These are phyloP conservation scores for Aureobasidium pullulans DNA, from an alignment of 2,329 filamentous ascomycete genomes.

Conservation along the genomic window DNA sequence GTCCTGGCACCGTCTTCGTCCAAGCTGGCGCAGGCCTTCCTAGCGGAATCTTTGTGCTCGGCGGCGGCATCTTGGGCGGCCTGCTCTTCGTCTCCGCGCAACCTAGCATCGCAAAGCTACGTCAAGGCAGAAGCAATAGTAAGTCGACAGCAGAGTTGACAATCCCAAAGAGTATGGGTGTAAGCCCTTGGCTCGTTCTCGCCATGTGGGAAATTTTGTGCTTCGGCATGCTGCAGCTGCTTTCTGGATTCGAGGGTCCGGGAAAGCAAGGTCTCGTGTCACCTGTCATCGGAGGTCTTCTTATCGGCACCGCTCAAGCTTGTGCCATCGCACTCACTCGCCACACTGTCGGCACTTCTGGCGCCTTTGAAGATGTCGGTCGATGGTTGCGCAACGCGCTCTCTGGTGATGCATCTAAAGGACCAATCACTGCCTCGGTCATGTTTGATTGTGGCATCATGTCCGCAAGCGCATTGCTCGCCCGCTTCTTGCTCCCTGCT, in stretches of 20 bases:
- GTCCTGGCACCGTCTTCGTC: conserved; percentile 57
- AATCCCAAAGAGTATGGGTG: neutral
- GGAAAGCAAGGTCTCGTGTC: conserved; percentile 26
- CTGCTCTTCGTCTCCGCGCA: conserved; percentile 25
- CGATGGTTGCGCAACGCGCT: conserved; percentile 42
- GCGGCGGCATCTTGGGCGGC: conserved; percentile 51
- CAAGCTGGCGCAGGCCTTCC: conserved; percentile 46
- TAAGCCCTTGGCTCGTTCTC: conserved; percentile 33
- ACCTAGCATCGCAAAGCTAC: neutral
- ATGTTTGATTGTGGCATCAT: conserved; percentile 48
- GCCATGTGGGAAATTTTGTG: conserved; percentile 39
- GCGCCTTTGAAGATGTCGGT: conserved; percentile 55
- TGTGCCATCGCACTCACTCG: conserved; percentile 48
- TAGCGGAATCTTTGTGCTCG: conserved; percentile 41
- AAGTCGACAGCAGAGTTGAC: neutral
- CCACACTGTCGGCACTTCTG: conserved; percentile 53
- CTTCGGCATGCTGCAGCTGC: conserved; percentile 30
- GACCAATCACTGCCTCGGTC: conserved; percentile 35
- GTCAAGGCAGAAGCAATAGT: neutral
- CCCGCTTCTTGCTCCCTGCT: conserved; percentile 12
- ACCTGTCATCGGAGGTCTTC: conserved; percentile 49
- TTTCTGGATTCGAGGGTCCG: conserved; percentile 25
- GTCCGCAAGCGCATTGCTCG: conserved; percentile 38
- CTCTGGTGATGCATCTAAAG: conserved; percentile 21
- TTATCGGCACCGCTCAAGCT: conserved; percentile 53